Percentiles rank a stretch among this genome's conserved stretches.
Evolutionary conservation across 257 asterid genomes (phyloP).

Genomic region (Ilex asprella): DNA sequence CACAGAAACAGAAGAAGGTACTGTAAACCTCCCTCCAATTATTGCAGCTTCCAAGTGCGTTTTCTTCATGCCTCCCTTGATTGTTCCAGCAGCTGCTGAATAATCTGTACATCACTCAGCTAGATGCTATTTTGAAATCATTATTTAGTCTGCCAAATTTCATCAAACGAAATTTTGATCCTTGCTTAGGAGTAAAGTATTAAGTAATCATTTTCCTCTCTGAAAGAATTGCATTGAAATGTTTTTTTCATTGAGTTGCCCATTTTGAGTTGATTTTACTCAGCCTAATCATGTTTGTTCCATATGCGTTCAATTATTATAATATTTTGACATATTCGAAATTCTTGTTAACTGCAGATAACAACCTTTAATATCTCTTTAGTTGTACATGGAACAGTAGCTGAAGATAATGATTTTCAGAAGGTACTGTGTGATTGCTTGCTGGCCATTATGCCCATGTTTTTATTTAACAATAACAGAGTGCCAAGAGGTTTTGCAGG

Average conservation of each 20-base stretch:
- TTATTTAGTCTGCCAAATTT: too few species aligned
- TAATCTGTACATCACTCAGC: too few species aligned
- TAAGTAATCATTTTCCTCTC: background rate
- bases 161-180: too few species aligned
- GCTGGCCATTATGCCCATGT: constrained; percentile 2
- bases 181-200: too few species aligned
- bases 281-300: background rate
- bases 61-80: too few species aligned
- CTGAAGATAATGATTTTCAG: constrained; percentile 76
- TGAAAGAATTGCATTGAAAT: background rate
- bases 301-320: too few species aligned
- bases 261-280: background rate
- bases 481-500: background rate
- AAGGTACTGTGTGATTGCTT: constrained; percentile 40
- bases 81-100: too few species aligned
- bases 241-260: background rate
- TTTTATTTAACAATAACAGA: background rate
- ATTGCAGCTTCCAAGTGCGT: too few species aligned
- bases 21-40: too few species aligned
- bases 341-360: constrained; percentile 35
- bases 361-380: constrained; percentile 81
- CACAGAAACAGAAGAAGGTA: too few species aligned
- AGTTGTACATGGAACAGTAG: constrained; percentile 82
- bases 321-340: background rate
- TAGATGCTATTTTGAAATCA: too few species aligned